Conservation (phyloP, 2,329 filamentous ascomycete genomes). For the Chrysoporthe cubensis region DNA sequence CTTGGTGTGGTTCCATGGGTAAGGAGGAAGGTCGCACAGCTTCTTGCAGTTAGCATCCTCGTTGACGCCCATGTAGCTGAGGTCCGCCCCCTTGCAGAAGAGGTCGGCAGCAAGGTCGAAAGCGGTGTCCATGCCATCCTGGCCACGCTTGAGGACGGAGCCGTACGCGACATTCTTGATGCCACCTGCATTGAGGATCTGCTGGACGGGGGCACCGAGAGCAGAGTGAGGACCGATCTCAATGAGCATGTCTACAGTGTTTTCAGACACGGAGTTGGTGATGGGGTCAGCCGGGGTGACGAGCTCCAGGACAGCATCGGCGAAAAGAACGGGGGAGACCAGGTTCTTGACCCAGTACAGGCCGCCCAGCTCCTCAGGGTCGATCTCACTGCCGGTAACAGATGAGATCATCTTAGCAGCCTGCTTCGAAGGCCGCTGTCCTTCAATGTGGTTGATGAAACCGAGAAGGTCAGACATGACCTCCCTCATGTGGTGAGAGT, state of each 20-base stretch:
- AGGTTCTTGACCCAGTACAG: slow-evolving; percentile 29
- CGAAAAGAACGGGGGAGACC: slow-evolving; percentile 24
- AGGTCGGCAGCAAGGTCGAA: slow-evolving; percentile 23
- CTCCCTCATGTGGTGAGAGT: slow-evolving; percentile 29
- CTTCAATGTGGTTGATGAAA: slow-evolving; percentile 34
- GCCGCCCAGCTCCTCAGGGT: slow-evolving; percentile 31
- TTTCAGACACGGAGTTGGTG: slow-evolving; percentile 21
- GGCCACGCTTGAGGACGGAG: slow-evolving; percentile 50
- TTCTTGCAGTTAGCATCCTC: slow-evolving; percentile 35
- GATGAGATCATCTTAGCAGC: slow-evolving; percentile 24
- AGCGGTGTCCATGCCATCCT: slow-evolving; percentile 29
- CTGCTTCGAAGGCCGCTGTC: slow-evolving; percentile 20
- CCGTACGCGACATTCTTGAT: slow-evolving; percentile 39
- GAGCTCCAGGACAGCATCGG: slow-evolving; percentile 24
- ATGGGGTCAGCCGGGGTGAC: slow-evolving; percentile 27
- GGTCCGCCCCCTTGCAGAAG: slow-evolving; percentile 18
- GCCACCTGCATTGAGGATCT: slow-evolving; percentile 35
- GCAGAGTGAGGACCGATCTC: slow-evolving; percentile 38
- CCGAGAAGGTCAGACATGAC: slow-evolving; percentile 39
- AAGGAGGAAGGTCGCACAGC: slow-evolving; percentile 45
- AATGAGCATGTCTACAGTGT: slow-evolving; percentile 37
- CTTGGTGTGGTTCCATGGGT: slow-evolving; percentile 52
- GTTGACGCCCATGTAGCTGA: slow-evolving; percentile 36
- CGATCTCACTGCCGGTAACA: slow-evolving; percentile 22
- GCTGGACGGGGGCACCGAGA: slow-evolving; percentile 37